Percentiles rank a stretch among this genome's conserved stretches.
Evolutionary conservation across 495 filamentous ascomycete genomes (phyloP).

Genomic region (Geopyxis carbonaria): DNA sequence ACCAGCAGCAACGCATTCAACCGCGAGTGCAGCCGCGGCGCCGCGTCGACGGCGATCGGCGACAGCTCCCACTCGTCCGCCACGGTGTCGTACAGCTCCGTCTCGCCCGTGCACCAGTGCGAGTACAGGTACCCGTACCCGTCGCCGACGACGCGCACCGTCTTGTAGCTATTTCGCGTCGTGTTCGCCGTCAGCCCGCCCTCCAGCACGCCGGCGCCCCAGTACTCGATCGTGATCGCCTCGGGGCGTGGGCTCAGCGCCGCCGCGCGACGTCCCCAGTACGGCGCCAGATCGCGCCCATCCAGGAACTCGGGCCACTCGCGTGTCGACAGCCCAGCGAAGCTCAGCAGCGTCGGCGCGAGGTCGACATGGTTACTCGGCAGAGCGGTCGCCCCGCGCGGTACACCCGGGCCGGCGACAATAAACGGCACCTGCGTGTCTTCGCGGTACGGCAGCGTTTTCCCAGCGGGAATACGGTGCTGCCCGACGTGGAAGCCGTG

Average conservation of each 20-base stretch:
- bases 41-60: slow-evolving; percentile 6
- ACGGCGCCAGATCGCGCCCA: slow-evolving; percentile 11
- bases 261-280: slow-evolving; percentile 10
- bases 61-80: slow-evolving; percentile 1
- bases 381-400: slow-evolving; percentile 18
- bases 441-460: slow-evolving; percentile 54
- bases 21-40: not conserved
- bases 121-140: slow-evolving; percentile 45
- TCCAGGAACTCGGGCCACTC: slow-evolving; percentile 9
- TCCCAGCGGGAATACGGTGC: slow-evolving; percentile 53
- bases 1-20: not conserved
- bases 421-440: slow-evolving; percentile 56
- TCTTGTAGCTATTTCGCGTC: slow-evolving; percentile 48
- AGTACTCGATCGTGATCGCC: slow-evolving; percentile 50
- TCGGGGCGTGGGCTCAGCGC: slow-evolving; percentile 36
- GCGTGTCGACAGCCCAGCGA: not conserved
- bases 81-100: slow-evolving; percentile 43
- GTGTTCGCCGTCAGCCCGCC: slow-evolving; percentile 27
- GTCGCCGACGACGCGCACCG: slow-evolving; percentile 37
- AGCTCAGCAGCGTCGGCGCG: not conserved
- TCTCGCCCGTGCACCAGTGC: slow-evolving; percentile 49
- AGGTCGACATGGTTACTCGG: not conserved
- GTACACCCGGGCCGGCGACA: slow-evolving; percentile 42
- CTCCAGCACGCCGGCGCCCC: slow-evolving; percentile 39
- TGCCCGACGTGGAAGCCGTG: slow-evolving; percentile 65